A percentile compares a stretch with the other conserved stretches of the same genome.
Evolutionary conservation across 1,139 yeast species (phyloP).

Genomic region (Sugiyamaella grinbergsii): DNA sequence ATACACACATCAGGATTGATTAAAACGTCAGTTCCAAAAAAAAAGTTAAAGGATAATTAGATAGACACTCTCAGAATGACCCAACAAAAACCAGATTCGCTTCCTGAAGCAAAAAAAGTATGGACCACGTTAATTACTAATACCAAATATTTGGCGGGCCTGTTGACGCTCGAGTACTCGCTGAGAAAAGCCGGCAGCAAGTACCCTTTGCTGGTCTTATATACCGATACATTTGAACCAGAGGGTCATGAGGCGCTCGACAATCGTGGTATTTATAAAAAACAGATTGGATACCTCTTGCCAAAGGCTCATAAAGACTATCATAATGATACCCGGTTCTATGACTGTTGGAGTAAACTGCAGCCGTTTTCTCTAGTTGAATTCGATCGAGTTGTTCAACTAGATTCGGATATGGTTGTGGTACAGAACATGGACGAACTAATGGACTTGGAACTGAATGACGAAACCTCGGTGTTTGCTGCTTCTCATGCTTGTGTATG

Average conservation of each 20-base stretch:
- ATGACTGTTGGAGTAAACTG: slow-evolving; percentile 61
- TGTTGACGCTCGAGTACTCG: slow-evolving; percentile 52
- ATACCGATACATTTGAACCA: slow-evolving; percentile 49
- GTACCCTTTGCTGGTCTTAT: slow-evolving; percentile 54
- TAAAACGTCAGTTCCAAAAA: no score
- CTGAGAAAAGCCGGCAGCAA: slow-evolving; percentile 46
- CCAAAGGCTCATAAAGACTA: slow-evolving; percentile 50
- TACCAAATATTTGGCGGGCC: slow-evolving; percentile 52
- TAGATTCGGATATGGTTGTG: slow-evolving; percentile 61
- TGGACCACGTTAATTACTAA: slow-evolving; percentile 61
- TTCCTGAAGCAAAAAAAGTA: slow-evolving; percentile 36
- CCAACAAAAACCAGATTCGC: slow-evolving; percentile 19
- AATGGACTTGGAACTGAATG: slow-evolving; percentile 47
- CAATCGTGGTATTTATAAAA: slow-evolving; percentile 46
- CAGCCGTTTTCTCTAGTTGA: slow-evolving; percentile 54
- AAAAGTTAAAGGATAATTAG: no score
- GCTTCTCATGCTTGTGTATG: slow-evolving; percentile 64
- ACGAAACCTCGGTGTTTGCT: slow-evolving; percentile 48
- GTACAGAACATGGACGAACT: slow-evolving; percentile 58
- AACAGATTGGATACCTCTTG: slow-evolving; percentile 47
- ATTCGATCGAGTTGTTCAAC: slow-evolving; percentile 53
- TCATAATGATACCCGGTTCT: slow-evolving; percentile 51
- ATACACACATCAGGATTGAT: no score
- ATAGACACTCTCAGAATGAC: slow-evolving; percentile 18
- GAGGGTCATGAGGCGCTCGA: slow-evolving; percentile 48